A percentile compares a stretch with the other conserved stretches of the same genome.
Evolutionary conservation across 495 filamentous ascomycete genomes (phyloP).

Genomic region (Bryoglossum gracile): DNA sequence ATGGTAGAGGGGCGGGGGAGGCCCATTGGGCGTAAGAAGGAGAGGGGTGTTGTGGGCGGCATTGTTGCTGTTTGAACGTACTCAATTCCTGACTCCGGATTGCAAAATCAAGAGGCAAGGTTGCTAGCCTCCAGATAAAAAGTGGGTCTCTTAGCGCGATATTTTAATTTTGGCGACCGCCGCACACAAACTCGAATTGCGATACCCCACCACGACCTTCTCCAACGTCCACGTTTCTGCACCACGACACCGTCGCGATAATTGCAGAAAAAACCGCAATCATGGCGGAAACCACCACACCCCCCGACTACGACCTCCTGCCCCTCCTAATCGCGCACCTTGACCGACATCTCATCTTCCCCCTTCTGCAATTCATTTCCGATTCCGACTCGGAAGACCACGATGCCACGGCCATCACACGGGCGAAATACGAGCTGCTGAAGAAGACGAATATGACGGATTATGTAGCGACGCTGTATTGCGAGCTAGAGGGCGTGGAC

Average conservation of each 20-base stretch:
- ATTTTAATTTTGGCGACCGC: slow-evolving; percentile 1
- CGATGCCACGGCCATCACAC: slow-evolving; percentile 59
- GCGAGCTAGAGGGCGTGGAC: slow-evolving; percentile 73
- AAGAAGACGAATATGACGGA: slow-evolving; percentile 98
- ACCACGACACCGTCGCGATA: slow-evolving; percentile 10
- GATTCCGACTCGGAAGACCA: slow-evolving; percentile 49
- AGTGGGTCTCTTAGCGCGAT: not conserved
- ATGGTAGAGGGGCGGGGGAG: slow-evolving; percentile 28
- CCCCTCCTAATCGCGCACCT: slow-evolving; percentile 86
- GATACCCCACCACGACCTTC: slow-evolving; percentile 16
- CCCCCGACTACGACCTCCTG: slow-evolving; percentile 68
- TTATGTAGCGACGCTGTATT: slow-evolving; percentile 83
- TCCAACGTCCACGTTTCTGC: not conserved
- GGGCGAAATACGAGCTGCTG: slow-evolving; percentile 83
- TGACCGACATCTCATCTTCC: slow-evolving; percentile 93
- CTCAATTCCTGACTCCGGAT: no score
- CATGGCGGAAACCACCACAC: slow-evolving; percentile 63
- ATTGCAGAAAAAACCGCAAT: slow-evolving; percentile 22
- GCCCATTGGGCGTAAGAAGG: slow-evolving; percentile 26
- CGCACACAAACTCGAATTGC: slow-evolving; percentile 11
- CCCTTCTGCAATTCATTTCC: slow-evolving; percentile 75
- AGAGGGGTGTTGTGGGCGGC: slow-evolving; percentile 10
- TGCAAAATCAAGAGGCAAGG: not conserved
- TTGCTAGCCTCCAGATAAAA: not conserved
- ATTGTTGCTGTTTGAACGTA: not conserved